phyloP scores from a whole-genome alignment of 805 yeast genomes.

The Kodamaea jinghongensis region DNA sequence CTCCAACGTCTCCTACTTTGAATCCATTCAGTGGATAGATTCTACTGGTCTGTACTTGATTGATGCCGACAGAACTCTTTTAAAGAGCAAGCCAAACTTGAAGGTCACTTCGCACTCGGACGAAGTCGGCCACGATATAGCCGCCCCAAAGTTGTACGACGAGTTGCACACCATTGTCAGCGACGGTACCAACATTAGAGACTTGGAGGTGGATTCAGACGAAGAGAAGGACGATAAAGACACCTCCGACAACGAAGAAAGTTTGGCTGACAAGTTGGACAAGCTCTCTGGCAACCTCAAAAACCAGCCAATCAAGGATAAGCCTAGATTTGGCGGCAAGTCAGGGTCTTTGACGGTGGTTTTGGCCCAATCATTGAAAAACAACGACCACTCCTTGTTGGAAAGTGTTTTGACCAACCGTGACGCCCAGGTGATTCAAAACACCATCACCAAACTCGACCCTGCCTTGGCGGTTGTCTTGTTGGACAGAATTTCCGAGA shows the following conservation, averaged over 20 bases:
- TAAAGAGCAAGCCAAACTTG: slow-evolving; percentile 40
- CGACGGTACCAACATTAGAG: slow-evolving; percentile 61
- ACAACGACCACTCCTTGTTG: slow-evolving; percentile 80
- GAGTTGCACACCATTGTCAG: slow-evolving; percentile 62
- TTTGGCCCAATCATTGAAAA: slow-evolving; percentile 82
- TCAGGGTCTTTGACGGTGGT: slow-evolving; percentile 68
- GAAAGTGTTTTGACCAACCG: slow-evolving; percentile 73
- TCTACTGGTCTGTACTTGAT: slow-evolving; percentile 24
- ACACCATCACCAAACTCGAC: slow-evolving; percentile 49
- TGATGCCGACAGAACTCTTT: slow-evolving; percentile 21
- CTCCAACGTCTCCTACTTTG: slow-evolving; percentile 56
- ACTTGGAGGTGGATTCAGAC: slow-evolving; percentile 48
- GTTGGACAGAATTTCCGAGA: slow-evolving; percentile 51
- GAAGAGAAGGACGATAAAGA: slow-evolving; percentile 36
- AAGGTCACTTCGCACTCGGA: slow-evolving; percentile 41
- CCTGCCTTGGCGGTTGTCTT: slow-evolving; percentile 48
- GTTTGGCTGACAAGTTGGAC: slow-evolving; percentile 55
- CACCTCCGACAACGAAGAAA: slow-evolving; percentile 21
- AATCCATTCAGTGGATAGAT: slow-evolving; percentile 49
- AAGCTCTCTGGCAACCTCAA: slow-evolving; percentile 25
- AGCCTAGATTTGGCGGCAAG: slow-evolving; percentile 45
- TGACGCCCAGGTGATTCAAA: slow-evolving; percentile 49
- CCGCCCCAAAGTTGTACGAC: slow-evolving; percentile 53
- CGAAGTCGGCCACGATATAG: slow-evolving; percentile 47
- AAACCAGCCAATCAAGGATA: slow-evolving; percentile 35